Base-by-base conservation (phyloP, 2,329 filamentous ascomycete species). In the Alternaria ethzedia region DNA sequence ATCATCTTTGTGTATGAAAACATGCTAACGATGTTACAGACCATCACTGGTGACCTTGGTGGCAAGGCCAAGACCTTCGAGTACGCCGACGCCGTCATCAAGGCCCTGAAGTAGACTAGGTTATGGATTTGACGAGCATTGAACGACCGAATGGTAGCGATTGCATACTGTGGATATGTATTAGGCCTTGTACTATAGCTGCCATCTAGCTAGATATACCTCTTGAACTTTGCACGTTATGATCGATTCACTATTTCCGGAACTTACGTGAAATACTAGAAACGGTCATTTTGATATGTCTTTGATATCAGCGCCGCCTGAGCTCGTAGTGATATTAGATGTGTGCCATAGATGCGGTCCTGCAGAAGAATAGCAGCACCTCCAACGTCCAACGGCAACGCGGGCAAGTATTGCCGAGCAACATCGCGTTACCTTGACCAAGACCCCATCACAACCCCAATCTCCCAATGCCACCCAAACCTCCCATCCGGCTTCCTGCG, bases 21-120 rank as follows among this genome's bases (percentile, higher is more conserved):
- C 6, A 43, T 23, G 60, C 72, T 76, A 69, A 75, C 46, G 25
- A 43, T 28, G 17, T 23, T 15, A 51, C 75, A 88, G 87, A 83
- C 89, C 67, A 89, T 99, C 82, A 99, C 96, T 32, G 95, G 96
- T 77, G 96, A 99, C 83, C 86, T 99, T 75, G 96, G 96, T 76
- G 96, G 96, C 81, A 97, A 94, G 86, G 88, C 96, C 76, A 97
- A 96, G 90, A 99, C 96, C 64, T 86, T 90, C 84, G 93, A 99
- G 86, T 99, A 96, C 82, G 93, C 96, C 63, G 87, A 87, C 65
- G 95, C 96, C 73, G 97, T 99, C 80, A 97, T 98, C 82, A 85
- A 85, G 78, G 85, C 85, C 67, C 81, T 90, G 65, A 78, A 80
- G 64, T 78, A 78, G 71, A 77, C 68, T 66, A 72, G 61, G 63